Evolutionary conservation across 192 early-diverging fungal species (phyloP), one percentile per base, ranked within the genome.

Genomic region (Gaertneriomyces semiglobifer): DNA sequence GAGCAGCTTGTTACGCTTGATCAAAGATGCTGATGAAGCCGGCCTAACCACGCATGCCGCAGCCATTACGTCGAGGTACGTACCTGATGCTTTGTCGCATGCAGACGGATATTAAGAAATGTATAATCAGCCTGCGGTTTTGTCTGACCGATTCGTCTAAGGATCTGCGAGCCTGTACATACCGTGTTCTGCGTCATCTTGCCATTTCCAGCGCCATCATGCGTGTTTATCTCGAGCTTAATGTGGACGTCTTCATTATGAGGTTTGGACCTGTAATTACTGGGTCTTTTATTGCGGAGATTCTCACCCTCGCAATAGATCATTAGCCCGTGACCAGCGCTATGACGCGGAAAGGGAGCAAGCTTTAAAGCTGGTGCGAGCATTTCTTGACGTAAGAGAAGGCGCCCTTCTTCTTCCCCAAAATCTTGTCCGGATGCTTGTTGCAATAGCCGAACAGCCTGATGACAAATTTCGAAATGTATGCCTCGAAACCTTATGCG

Each of bases 271-370:
- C 39, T 12, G 18, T 41, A 43, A 44, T 18, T 51, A 66, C 18
- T 14, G 5, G 14, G 56, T 10, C 7, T 1, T 1, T 6, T 10
- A 6, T 8, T 42, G 12, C 20, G n/a, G 9, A 1, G 63, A 33
- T 62, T 43, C 11, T 54, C 19, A 2, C 3, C 11, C 20, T 12
- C 43, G 8, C 3, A 46, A 10, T 3, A 45, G 60, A 6, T 70
- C 86, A 4, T 45, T 89, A 59, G 74, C 74, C 6, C 78, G 86
- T 45, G 89, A 90, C 53, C 74, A 81, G 43, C 78, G 73, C 18
- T 79, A 82, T 60, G 90, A 93, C 46, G 73, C 84, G 40, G 92
- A 93, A 59, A 72, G 90, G 44, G 89, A 89, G 62, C 91, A 93
- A 56, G 88, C 89, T 0, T 62, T 93, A 4, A 90, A 90, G 60